phyloP scores from a whole-genome alignment of 306 rosid species.

The Medicago lupulina region DNA sequence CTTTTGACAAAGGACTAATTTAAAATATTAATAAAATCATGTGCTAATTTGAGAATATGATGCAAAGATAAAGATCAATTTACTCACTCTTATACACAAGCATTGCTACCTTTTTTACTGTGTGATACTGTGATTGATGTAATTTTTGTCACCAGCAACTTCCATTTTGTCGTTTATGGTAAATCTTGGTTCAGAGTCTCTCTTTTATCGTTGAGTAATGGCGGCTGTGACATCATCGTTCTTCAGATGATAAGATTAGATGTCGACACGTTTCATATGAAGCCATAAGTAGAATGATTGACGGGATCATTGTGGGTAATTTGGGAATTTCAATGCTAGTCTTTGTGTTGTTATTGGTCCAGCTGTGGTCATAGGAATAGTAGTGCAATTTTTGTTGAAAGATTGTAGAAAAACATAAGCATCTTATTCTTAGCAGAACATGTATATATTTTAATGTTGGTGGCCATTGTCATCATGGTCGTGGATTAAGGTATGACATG shows the following conservation, averaged over 20 bases:
- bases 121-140: background rate
- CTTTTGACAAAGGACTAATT: no score
- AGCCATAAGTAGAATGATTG: constrained; percentile 18
- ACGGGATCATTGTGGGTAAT: background rate
- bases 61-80: no score
- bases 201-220: constrained; percentile 26
- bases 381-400: background rate
- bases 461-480: background rate
- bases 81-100: no score
- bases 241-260: constrained; percentile 14
- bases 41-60: no score
- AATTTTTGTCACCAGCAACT: background rate
- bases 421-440: background rate
- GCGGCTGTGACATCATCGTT: constrained; percentile 49
- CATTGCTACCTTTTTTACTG: background rate
- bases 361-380: background rate
- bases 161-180: background rate
- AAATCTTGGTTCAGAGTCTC: background rate
- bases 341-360: constrained; percentile 9
- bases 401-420: background rate
- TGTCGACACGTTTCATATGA: constrained; percentile 37
- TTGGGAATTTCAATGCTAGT: background rate
- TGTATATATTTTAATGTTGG: background rate
- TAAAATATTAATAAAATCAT: no score
- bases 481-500: constrained; percentile 36